Percentiles rank a stretch among this genome's conserved stretches.
phyloP scores from a whole-genome alignment of 1,139 yeast species.

The Pichia sp. region DNA sequence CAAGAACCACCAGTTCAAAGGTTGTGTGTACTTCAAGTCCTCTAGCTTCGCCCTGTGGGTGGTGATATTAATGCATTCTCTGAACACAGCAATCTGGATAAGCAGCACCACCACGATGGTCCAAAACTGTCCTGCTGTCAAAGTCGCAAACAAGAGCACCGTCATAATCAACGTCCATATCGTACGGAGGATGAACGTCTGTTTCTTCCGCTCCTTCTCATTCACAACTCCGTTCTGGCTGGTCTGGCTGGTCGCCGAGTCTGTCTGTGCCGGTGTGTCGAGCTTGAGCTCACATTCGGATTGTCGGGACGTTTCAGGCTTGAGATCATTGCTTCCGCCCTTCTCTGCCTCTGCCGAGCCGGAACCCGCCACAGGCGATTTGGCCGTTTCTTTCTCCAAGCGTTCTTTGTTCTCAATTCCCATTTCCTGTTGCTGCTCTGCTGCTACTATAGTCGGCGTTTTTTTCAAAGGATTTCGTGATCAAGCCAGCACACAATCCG shows the following conservation, averaged over 20 bases:
- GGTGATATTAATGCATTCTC: slow-evolving; percentile 85
- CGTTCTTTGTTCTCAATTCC: not conserved
- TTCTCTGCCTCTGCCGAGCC: not conserved
- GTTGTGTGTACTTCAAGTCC: slow-evolving; percentile 68
- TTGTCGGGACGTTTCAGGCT: not conserved
- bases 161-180: slow-evolving; percentile 95
- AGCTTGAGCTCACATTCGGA: not conserved
- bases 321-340: not conserved
- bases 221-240: slow-evolving; percentile 22
- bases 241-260: not conserved
- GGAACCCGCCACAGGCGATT: not conserved
- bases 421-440: not conserved
- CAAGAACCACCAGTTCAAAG: slow-evolving; percentile 86
- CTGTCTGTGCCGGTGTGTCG: not conserved
- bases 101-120: slow-evolving; percentile 66
- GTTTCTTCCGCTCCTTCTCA: slow-evolving; percentile 64
- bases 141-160: slow-evolving; percentile 58
- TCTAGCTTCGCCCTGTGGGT: slow-evolving; percentile 80
- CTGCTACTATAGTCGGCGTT: not conserved
- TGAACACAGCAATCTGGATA: slow-evolving; percentile 79
- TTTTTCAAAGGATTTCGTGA: not conserved
- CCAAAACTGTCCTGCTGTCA: slow-evolving; percentile 87
- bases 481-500: not conserved
- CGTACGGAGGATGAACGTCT: slow-evolving; percentile 84
- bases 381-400: not conserved